Base-by-base conservation (phyloP, 2,329 filamentous ascomycete genomes). In the Epichloe baconii region DNA sequence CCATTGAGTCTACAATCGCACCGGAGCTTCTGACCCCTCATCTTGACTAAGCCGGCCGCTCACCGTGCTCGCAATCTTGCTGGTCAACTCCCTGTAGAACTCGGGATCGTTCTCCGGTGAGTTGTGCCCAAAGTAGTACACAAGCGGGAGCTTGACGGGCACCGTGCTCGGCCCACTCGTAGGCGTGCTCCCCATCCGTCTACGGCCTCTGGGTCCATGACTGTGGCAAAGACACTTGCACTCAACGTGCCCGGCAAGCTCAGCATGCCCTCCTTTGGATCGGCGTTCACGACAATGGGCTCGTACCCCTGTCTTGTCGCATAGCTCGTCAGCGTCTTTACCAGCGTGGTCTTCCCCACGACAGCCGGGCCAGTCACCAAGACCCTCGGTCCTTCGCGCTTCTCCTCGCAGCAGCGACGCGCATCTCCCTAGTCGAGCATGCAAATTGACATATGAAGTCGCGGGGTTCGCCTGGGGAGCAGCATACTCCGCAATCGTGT, bases 121-220 rank as follows among this genome's bases (percentile, higher is more conserved):
- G 49, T 79, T 75, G 55, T 85, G 73, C 15, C 93, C 91, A 65
- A 87, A 95, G 67, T 89, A 88, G 64, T 95, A 95, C 31, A 91
- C 88, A 50, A 98, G 71, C 5, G 93, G 93, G 59, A 95, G 75
- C 72, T 96, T 97, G 49, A 95, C 88, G 0, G 91, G 90, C 17
- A 95, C 82, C 0, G 83, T 79, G 58, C 85, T 93, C 0, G 93
- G 90, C 0, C 91, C 93, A 57, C 86, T 94, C 60, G 90, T 95
- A 0, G 91, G 90, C 59, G 88, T 90, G 57, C 79, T 88, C 10
- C 93, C 83, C 89, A 96, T 19, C 86, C 88, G 54, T 88, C 84
- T 61, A 91, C 86, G 2, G 75, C 73, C 59, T 79, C 77, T 1
- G 95, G 77, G 66, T 97, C 91, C 70, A 97, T 79, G 59, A 95